Base-by-base conservation (phyloP, 768 basidiomycete genomes). In the Phylloporus sp. region DNA sequence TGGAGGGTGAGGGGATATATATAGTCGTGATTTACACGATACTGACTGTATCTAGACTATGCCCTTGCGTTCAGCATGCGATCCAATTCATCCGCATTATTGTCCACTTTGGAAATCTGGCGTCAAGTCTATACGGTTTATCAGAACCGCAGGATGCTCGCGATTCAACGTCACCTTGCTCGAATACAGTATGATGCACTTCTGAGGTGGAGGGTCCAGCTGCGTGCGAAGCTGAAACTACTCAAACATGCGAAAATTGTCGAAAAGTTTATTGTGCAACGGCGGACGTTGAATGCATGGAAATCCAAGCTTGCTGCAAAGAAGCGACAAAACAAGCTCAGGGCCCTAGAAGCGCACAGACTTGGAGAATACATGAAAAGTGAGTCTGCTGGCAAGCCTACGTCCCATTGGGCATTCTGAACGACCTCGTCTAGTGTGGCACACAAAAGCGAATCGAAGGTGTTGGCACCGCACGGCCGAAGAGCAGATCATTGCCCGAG, bases 221-320 rank as follows among this genome's bases (percentile, higher is more conserved):
- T 84, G 41, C 74, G 80, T 15, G 63, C 68, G 14, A 73, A 74
- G 45, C 50, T 79, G 32, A 76, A 76, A 50, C 54, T 72, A 55
- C 61, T 70, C 32, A 79, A 77, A 53, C 72, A 80, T 55, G 84
- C 84, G 1, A 76, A 72, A 52, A 62, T 73, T 24, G 77, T 78
- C 0, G 69, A 77, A 54, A 76, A 71, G 42, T 78, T 71, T 48
- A 74, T 87, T 50, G 39, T 74, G 6, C 62, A 69, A 44, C 69
- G 80, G 46, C 69, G 67, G 27, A 71, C 63, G 44, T 80, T 78
- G 73, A 70, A 61, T 42, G 49, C 53, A 18, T 80, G 84, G 81
- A 69, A 60, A 45, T 69, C 61, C 9, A 73, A 69, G 36, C 60
- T 79, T 31, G 70, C 70, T 20, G 70, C 71, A 45, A 75, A 63